phyloP scores from a whole-genome alignment of 495 filamentous ascomycete species.

The Aspergillus ellipticus region DNA sequence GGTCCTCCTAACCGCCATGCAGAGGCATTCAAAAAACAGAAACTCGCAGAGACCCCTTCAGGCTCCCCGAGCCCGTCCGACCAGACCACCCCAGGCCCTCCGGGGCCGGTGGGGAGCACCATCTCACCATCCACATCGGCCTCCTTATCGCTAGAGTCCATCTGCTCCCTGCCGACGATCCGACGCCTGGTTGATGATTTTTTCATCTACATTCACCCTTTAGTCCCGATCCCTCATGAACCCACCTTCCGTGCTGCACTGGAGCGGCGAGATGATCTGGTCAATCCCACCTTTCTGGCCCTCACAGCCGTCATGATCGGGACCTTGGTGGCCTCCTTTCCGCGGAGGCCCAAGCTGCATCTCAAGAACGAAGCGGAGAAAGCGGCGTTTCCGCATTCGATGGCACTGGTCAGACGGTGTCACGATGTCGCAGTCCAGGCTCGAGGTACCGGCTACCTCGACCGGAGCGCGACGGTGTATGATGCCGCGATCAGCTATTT shows the following conservation, averaged over 20 bases:
- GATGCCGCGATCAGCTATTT: conserved; percentile 87
- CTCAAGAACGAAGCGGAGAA: conserved; percentile 57
- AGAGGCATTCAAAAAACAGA: conserved; percentile 71
- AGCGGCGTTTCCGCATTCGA: conserved; percentile 56
- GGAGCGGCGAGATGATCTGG: conserved; percentile 63
- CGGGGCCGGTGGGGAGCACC: conserved; percentile 12
- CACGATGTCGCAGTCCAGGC: conserved; percentile 68
- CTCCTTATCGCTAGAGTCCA: conserved; percentile 60
- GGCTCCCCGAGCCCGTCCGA: conserved; percentile 25
- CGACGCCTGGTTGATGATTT: conserved; percentile 76
- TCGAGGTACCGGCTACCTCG: conserved; percentile 64
- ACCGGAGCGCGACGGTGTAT: conserved; percentile 65
- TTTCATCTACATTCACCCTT: conserved; percentile 84
- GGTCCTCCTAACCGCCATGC: conserved; percentile 85
- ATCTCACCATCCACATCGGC: conserved; percentile 25
- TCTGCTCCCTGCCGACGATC: conserved; percentile 65
- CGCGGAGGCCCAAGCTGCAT: conserved; percentile 67
- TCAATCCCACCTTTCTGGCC: conserved; percentile 66
- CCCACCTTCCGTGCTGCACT: conserved; percentile 76
- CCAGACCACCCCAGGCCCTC: conserved; percentile 22
- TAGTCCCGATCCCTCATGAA: conserved; percentile 84
- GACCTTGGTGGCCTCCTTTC: conserved; percentile 72
- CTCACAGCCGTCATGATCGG: conserved; percentile 81
- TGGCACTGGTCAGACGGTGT: conserved; percentile 69
- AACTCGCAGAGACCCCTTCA: conserved; percentile 41